Evolutionary conservation across 2,329 filamentous ascomycete genomes (phyloP).

Genomic region (Aspergillus sp.): DNA sequence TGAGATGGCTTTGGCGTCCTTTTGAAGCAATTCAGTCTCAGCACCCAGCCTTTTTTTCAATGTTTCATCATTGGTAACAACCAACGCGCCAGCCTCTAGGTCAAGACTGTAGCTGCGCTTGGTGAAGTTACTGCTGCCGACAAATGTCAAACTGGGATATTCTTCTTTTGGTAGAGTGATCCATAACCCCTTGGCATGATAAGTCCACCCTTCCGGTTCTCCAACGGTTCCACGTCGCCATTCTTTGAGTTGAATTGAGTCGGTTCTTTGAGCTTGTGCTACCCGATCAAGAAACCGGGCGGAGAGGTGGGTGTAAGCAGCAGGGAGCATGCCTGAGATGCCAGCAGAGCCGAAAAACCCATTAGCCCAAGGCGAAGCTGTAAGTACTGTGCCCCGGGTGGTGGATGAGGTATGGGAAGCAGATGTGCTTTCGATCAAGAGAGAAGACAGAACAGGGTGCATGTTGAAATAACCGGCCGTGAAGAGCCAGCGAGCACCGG

Average conservation of each 20-base stretch:
- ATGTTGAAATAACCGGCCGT: constrained; percentile 99
- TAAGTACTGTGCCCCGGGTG: constrained; percentile 73
- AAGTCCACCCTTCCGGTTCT: constrained; percentile 84
- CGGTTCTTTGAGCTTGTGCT: constrained; percentile 46
- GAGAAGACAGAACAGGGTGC: constrained; percentile 72
- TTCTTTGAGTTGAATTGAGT: constrained; percentile 71
- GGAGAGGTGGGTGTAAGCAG: constrained; percentile 85
- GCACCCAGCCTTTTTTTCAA: constrained; percentile 69
- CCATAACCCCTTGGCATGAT: constrained; percentile 96
- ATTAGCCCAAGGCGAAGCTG: constrained; percentile 88
- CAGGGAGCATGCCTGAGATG: constrained; percentile 82
- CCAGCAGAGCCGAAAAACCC: constrained; percentile 89
- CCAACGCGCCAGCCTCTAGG: constrained; percentile 80
- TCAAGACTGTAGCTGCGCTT: constrained; percentile 89
- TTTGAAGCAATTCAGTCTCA: constrained; percentile 76
- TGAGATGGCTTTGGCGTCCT: constrained; percentile 64
- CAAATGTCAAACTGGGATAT: constrained; percentile 70
- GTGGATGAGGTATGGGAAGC: constrained; percentile 22
- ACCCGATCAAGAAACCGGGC: constrained; percentile 71
- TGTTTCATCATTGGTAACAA: constrained; percentile 71
- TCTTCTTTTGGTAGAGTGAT: constrained; percentile 59
- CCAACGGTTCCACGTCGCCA: constrained; percentile 82
- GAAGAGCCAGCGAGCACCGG: constrained; percentile 81
- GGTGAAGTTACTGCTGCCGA: constrained; percentile 95
- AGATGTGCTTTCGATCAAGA: constrained; percentile 69